Evolutionary conservation across 805 yeast genomes (phyloP), one percentile per base, ranked within the genome.

Genomic region (Teunomyces lycoperdinae): DNA sequence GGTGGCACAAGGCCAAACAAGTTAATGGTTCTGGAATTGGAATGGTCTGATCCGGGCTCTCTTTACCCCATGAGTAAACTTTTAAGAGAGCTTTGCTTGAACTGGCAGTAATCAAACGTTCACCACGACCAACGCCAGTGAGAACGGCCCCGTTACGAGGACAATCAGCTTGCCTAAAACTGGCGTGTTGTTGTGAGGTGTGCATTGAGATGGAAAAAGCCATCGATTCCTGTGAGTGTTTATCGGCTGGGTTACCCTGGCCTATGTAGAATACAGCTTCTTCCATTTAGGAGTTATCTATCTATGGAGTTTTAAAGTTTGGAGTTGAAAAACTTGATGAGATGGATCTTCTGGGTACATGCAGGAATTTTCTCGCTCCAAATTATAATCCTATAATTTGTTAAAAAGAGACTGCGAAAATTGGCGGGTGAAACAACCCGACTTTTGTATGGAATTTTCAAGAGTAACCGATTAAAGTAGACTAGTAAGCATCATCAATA

Each of bases 21-120:
- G 78, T 67, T 35, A 91, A 66, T 45, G 80, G 81, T 64, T 89
- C 97, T 0, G 97, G 96, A 10, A 91, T 73, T 0, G 96, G 94
- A 35, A 91, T 74, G 57, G 85, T 75, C 69, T 90, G 94, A 55
- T 87, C 89, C 5, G 83, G 79, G 29, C 88, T 73, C 74, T 82
- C 87, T 54, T 84, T 82, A 16, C 88, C 85, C 71, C 83, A 76
- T 5, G 81, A 67, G 60, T 89, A 91, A 1, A 85, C 85, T 52
- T 86, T 84, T 27, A 91, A 68, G 50, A 89, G 65, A 0, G 97
- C 94, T 60, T 85, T 87, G 36, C 76, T 79, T n/a, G 73, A 70
- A 50, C 85, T 82, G 0, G 89, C 87, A 8, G 80, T 82, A 51
- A 88, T 78, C 10, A 85, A 60, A 47, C 81, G 75, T 36, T 78